A percentile compares a stretch with the other conserved stretches of the same genome.
phyloP scores from a whole-genome alignment of 257 asterid genomes.

The Plantago major region DNA sequence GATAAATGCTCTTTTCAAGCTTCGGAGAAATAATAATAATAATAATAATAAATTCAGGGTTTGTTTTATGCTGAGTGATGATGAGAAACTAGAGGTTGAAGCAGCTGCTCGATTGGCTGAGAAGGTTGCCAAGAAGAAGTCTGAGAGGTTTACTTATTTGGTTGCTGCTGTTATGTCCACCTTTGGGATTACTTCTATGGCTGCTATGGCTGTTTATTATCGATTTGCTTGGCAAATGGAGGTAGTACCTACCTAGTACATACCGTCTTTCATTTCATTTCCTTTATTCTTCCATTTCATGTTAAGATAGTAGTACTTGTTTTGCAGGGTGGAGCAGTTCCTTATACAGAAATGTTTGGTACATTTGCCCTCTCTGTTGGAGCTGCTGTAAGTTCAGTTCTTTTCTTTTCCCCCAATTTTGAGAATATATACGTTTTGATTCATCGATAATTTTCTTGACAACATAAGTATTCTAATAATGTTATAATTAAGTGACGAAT shows the following conservation, averaged over 20 bases:
- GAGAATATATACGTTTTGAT: too few species aligned
- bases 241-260: constrained; percentile 44
- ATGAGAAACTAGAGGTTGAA: constrained; percentile 25
- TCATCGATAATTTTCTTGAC: too few species aligned
- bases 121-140: constrained; percentile 64
- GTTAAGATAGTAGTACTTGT: neutral
- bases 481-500: too few species aligned
- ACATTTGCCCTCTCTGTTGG: constrained; percentile 95
- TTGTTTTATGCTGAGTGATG: constrained; percentile 38
- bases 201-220: constrained; percentile 68
- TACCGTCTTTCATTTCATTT: neutral
- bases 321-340: constrained; percentile 75
- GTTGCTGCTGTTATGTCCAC: constrained; percentile 95
- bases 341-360: constrained; percentile 90
- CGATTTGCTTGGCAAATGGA: constrained; percentile 96
- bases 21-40: constrained; percentile 23
- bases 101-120: constrained; percentile 31
- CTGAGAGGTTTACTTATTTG: constrained; percentile 82
- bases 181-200: constrained; percentile 79
- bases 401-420: too few species aligned
- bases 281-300: neutral
- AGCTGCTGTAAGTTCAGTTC: constrained; percentile 69
- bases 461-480: too few species aligned
- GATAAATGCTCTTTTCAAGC: constrained; percentile 7
- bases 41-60: constrained; percentile 23